Evolutionary conservation across 2,329 filamentous ascomycete genomes (phyloP), one percentile per base, ranked within the genome.

Genomic region (Zymoseptoria pseudotritici): DNA sequence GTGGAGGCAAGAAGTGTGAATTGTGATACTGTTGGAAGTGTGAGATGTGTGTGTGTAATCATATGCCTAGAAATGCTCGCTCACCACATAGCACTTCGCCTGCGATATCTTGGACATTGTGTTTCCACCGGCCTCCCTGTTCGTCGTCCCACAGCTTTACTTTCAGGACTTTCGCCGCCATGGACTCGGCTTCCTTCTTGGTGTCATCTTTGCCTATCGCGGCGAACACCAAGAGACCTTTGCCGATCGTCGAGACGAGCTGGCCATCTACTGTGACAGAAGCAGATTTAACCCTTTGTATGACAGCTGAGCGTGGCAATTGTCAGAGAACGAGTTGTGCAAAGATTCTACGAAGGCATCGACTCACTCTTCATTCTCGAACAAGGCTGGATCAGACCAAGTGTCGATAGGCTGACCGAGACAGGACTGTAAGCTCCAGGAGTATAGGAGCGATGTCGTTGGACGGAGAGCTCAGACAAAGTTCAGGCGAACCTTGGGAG

Each of bases 31-130:
- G 26, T 71, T 17, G 59, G 50, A 54, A 10, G 21, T 58, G 36
- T 63, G 10, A 42, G 53, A 31, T 31, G 3, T 46, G 42, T 31
- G 55, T 53, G 22, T 5, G 24, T 19, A 36, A 24, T 53, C 6
- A 3, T n/a, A 61, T 26, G 8, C 19, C 46, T 17, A 5, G 24
- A 49, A 53, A 26, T 7, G 24, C 24, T 26, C 24, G 70, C 82
- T 63, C 81, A 96, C 91, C 92, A 74, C 93, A 97, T n/a, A 99
- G 84, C 24, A 99, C 83, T 73, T 97, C 94, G 55, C 94, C 94
- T 52, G 84, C 80, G 61, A 97, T 92, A 63, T 99, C 94, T 67
- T 87, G 82, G 8, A 99, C 91, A 66, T 82, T 95, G 69, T 83
- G 85, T 76, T 96, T 97, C 94, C 94, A 99, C 86, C 96, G 83